A percentile compares a stretch with the other conserved stretches of the same genome.
These are phyloP conservation scores for Xerophyta viscosa DNA, from an alignment of 106 monocot genomes.

Conservation along the genomic window DNA sequence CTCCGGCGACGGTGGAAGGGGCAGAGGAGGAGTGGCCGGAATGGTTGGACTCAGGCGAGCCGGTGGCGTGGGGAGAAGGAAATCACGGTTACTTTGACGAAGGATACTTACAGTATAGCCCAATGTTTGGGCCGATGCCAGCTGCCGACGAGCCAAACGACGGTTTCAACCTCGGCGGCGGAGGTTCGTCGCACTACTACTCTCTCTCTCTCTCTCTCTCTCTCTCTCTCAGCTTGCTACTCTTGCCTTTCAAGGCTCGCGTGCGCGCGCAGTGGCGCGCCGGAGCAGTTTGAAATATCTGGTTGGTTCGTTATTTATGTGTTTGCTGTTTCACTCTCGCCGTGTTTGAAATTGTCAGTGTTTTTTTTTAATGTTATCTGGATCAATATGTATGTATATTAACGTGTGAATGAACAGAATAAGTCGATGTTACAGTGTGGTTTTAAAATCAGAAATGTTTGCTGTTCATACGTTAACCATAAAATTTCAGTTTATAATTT, in stretches of 20 bases:
- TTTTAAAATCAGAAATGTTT: no score
- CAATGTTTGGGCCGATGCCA: conserved; percentile 68
- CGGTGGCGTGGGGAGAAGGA: background rate
- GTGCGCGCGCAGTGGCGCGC: background rate
- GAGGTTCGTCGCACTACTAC: conserved; percentile 30
- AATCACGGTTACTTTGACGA: conserved; percentile 57
- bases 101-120: conserved; percentile 63
- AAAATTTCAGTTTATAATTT: no score
- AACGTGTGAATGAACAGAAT: no score
- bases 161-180: conserved; percentile 54
- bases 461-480: no score
- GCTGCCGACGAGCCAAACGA: conserved; percentile 31
- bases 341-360: no score
- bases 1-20: background rate
- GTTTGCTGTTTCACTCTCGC: no score
- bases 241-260: background rate
- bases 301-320: no score
- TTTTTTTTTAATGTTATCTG: no score
- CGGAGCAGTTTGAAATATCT: background rate
- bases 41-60: conserved; percentile 22
- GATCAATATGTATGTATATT: no score
- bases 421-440: no score
- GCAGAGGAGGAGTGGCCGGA: background rate
- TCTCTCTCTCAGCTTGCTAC: background rate
- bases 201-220: background rate